Conservation (phyloP, 2,329 filamentous ascomycete species). For the Westerdykella aurantiaca region DNA sequence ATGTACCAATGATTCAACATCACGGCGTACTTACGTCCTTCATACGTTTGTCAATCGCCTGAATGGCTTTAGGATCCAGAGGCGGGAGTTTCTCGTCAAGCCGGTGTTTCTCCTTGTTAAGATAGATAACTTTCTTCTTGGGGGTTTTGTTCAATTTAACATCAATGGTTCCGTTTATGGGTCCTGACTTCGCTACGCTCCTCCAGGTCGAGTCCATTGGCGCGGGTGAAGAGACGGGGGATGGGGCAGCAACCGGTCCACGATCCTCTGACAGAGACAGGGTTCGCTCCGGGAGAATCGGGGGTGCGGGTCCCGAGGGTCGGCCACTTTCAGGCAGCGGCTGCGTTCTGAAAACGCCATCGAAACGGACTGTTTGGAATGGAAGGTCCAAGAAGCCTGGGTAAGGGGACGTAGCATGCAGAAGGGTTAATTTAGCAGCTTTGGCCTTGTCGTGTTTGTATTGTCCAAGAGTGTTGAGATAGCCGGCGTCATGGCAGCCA, state of each 20-base stretch:
- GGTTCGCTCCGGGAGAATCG: background rate
- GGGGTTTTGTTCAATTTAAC: constrained; percentile 30
- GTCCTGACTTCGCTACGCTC: constrained; percentile 38
- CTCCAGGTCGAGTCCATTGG: constrained; percentile 30
- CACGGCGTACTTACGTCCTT: constrained; percentile 8
- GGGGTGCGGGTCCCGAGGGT: background rate
- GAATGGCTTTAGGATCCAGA: constrained; percentile 18
- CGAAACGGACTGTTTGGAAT: constrained; percentile 37
- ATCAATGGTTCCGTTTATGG: constrained; percentile 32
- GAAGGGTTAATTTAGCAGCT: constrained; percentile 39
- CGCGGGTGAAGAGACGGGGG: background rate
- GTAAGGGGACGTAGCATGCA: constrained; percentile 41
- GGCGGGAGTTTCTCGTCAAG: constrained; percentile 37
- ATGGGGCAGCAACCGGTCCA: background rate
- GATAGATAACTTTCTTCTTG: constrained; percentile 29
- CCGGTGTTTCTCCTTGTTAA: constrained; percentile 41
- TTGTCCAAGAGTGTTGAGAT: constrained; percentile 41
- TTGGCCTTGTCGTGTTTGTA: constrained; percentile 39
- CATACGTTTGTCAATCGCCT: constrained; percentile 28
- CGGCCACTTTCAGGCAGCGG: constrained; percentile 32
- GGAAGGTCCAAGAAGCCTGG: constrained; percentile 38
- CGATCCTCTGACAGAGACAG: background rate
- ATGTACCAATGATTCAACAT: too few species aligned
- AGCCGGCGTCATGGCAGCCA: constrained; percentile 45
- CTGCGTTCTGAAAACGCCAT: constrained; percentile 39